A percentile compares a stretch with the other conserved stretches of the same genome.
phyloP scores from a whole-genome alignment of 768 basidiomycete genomes.

The Hygrocybe punicea region DNA sequence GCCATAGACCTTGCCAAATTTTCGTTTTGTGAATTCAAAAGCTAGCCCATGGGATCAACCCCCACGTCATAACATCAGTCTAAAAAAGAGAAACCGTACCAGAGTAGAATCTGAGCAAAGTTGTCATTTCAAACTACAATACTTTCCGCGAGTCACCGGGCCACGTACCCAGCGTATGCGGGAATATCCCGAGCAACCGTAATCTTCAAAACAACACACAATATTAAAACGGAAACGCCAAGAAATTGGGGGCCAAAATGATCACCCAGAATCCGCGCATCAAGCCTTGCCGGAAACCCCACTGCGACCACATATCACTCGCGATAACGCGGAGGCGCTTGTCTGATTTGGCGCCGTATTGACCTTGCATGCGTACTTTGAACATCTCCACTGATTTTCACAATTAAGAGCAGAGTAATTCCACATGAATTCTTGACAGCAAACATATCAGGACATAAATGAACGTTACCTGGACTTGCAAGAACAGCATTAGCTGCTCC shows the following conservation, averaged over 20 bases:
- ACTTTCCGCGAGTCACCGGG: background rate
- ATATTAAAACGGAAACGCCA: background rate
- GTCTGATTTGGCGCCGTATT: constrained; percentile 80
- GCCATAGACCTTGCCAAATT: constrained; percentile 63
- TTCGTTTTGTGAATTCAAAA: constrained; percentile 86
- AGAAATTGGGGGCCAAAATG: background rate
- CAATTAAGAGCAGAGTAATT: background rate
- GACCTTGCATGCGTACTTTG: constrained; percentile 96
- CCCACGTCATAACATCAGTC: background rate
- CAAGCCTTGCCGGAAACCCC: constrained; percentile 82
- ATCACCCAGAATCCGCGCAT: constrained; percentile 97
- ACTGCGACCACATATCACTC: constrained; percentile 80
- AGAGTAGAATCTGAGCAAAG: constrained; percentile 57
- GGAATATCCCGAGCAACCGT: constrained; percentile 93
- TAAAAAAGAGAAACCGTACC: constrained; percentile 33
- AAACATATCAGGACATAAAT: background rate
- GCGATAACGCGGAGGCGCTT: constrained; percentile 70
- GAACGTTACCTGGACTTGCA: constrained; percentile 74
- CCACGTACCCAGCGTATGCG: constrained; percentile 82
- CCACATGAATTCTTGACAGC: too few relatives aligned
- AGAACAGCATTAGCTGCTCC: constrained; percentile 87
- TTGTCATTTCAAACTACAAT: background rate
- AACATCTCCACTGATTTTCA: constrained; percentile 82
- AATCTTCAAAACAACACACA: constrained; percentile 44
- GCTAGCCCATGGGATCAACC: constrained; percentile 45